Evolutionary conservation across 2,329 filamentous ascomycete species (phyloP).

Genomic region (Botrytis fragariae): DNA sequence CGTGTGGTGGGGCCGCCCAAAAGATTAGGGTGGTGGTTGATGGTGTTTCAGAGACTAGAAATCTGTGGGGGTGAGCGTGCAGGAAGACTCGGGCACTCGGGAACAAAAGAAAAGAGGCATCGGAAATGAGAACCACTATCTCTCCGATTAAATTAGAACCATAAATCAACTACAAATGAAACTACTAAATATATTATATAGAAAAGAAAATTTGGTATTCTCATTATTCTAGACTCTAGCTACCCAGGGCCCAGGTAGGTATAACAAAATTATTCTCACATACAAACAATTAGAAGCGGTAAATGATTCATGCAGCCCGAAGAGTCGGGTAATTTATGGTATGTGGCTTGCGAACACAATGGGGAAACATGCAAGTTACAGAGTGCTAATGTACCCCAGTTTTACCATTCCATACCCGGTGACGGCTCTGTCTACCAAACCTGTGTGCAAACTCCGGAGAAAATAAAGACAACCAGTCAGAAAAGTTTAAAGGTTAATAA

Average conservation of each 20-base stretch:
- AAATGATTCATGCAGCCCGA: neutral
- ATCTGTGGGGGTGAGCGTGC: neutral
- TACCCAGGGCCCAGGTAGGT: neutral
- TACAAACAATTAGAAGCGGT: neutral
- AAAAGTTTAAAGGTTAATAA: neutral
- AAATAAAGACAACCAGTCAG: neutral
- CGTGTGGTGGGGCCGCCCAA: neutral
- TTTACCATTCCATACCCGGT: neutral
- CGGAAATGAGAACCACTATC: neutral
- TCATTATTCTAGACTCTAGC: neutral
- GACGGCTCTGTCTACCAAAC: neutral
- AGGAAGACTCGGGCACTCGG: neutral
- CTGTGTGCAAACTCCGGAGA: neutral
- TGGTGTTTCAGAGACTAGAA: neutral
- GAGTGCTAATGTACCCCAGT: neutral
- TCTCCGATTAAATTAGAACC: neutral
- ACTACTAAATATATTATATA: neutral
- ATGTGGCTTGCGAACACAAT: neutral
- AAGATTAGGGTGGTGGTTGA: neutral
- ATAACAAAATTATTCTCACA: neutral
- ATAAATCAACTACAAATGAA: neutral
- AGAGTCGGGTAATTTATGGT: neutral
- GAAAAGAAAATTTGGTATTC: neutral
- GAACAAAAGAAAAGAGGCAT: neutral
- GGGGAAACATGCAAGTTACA: neutral